Percentiles rank a stretch among this genome's conserved stretches.
These are phyloP conservation scores for Gracilariopsis chorda DNA, from an alignment of 23 red algal genomes.

Conservation along the genomic window DNA sequence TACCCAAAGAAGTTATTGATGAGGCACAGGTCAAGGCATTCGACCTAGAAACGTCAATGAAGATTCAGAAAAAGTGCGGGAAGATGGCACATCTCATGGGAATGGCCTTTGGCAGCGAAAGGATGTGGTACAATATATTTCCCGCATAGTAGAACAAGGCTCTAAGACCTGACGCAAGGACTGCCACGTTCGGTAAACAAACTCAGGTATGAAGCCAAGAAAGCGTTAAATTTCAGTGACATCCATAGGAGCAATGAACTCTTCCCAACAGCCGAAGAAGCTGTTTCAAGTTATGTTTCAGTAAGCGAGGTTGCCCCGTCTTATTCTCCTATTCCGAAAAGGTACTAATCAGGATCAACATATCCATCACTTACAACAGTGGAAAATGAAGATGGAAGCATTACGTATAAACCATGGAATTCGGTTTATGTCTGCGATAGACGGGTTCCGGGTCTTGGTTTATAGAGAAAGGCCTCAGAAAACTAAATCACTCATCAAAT, in stretches of 20 bases:
- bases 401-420: constrained; percentile 8
- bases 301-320: no score
- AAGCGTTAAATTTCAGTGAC: not conserved
- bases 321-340: not conserved
- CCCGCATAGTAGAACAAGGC: not conserved
- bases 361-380: not conserved
- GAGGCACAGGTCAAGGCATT: constrained; percentile 12
- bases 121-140: not conserved
- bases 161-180: not conserved
- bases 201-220: no score
- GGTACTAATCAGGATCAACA: not conserved
- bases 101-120: not conserved
- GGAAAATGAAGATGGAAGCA: not conserved
- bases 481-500: not conserved
- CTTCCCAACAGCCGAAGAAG: constrained; percentile 17
- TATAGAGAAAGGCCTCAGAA: not conserved
- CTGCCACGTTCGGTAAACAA: not conserved
- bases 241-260: constrained; percentile 75
- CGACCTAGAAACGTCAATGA: not conserved
- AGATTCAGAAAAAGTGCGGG: not conserved
- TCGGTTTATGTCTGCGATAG: not conserved
- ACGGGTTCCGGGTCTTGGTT: not conserved
- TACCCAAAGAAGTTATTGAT: constrained; percentile 38
- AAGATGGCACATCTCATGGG: not conserved
- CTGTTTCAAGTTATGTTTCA: no score